These are phyloP conservation scores for Saussurea involucrata DNA, from an alignment of 129 eudicot species.

Conservation along the genomic window DNA sequence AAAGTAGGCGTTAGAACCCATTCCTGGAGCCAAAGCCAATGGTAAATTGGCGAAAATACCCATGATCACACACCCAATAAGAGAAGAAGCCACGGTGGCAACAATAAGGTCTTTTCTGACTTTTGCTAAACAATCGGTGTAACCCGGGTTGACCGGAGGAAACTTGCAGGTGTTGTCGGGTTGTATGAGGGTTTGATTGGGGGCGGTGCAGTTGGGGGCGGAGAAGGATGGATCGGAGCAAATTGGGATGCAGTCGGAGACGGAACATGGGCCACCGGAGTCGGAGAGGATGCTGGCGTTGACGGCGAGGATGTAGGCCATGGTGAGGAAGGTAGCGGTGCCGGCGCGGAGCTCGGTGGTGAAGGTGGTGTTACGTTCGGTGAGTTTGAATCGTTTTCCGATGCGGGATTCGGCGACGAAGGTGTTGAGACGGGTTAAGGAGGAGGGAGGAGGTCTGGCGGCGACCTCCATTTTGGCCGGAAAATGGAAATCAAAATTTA, in stretches of 20 bases:
- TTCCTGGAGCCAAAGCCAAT: constrained; percentile 80
- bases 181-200: constrained; percentile 30
- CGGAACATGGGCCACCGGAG: constrained; percentile 81
- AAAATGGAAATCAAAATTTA: not conserved
- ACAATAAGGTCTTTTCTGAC: constrained; percentile 71
- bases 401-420: constrained; percentile 42
- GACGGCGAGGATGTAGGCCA: constrained; percentile 95
- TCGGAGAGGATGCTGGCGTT: constrained; percentile 87
- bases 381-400: constrained; percentile 71
- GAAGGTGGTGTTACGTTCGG: constrained; percentile 59
- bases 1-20: constrained; percentile 91
- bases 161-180: constrained; percentile 81
- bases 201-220: constrained; percentile 41
- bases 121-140: constrained; percentile 52
- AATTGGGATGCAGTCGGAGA: constrained; percentile 79
- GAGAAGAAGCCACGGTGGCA: constrained; percentile 79
- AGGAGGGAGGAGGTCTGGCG: constrained; percentile 30
- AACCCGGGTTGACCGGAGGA: constrained; percentile 89
- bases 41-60: constrained; percentile 85
- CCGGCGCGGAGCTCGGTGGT: constrained; percentile 95
- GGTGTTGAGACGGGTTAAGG: constrained; percentile 52
- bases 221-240: constrained; percentile 65
- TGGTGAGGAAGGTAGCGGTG: constrained; percentile 90
- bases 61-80: constrained; percentile 84
- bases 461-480: constrained; percentile 38